These are phyloP conservation scores for Edaphochlamys debaryana DNA, from an alignment of 139 green algal species.

Conservation along the genomic window DNA sequence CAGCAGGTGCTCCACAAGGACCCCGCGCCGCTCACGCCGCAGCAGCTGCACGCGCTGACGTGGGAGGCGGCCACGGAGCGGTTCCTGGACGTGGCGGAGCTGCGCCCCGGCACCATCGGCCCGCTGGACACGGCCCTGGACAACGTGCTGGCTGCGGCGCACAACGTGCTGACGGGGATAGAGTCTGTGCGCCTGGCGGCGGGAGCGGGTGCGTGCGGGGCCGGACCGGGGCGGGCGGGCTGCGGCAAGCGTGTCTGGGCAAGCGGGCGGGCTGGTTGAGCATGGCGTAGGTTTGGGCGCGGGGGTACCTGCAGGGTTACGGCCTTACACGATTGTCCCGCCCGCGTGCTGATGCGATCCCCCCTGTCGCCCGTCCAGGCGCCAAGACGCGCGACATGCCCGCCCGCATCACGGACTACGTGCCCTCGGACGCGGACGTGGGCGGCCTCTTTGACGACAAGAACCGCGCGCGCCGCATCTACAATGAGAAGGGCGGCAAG, in stretches of 20 bases:
- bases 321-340: too few relatives aligned
- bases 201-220: conserved; percentile 43
- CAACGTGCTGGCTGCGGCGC: conserved; percentile 64
- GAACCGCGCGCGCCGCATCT: conserved; percentile 18
- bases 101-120: conserved; percentile 44
- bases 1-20: conserved; percentile 74
- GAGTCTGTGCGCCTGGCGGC: conserved; percentile 68
- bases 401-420: conserved; percentile 66
- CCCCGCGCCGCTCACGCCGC: conserved; percentile 77
- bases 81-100: conserved; percentile 89
- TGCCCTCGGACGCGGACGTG: conserved; percentile 57
- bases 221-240: too few relatives aligned
- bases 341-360: too few relatives aligned
- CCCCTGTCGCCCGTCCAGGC: too few relatives aligned
- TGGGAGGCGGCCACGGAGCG: conserved; percentile 97
- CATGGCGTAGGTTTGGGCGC: too few relatives aligned
- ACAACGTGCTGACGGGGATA: conserved; percentile 70
- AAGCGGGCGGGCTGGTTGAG: too few relatives aligned
- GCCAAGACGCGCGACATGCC: conserved; percentile 80
- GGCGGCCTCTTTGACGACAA: conserved; percentile 78
- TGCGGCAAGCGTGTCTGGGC: background rate
- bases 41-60: conserved; percentile 86
- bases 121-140: conserved; percentile 74
- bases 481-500: background rate
- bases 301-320: too few relatives aligned